Conservation (phyloP, 345 rosid species). For the thale cress (Arabidopsis thaliana) region TAIR10.1 NC_003070.9:1253501-1254000, state of each 20-base stretch:
- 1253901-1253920: constrained; percentile 70
- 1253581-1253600: constrained; percentile 64
- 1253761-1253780: constrained; percentile 68
- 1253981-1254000: constrained; percentile 68
- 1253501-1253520: constrained; percentile 83
- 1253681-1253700: constrained; percentile 54
- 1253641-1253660: constrained; percentile 70
- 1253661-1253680: constrained; percentile 75
- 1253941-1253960: constrained; percentile 58
- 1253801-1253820: constrained; percentile 87
- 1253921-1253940: constrained; percentile 53
- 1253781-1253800: constrained; percentile 77
- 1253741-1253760: constrained; percentile 66
- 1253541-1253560: constrained; percentile 62
- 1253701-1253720: constrained; percentile 60
- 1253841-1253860: constrained; percentile 68
- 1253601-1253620: constrained; percentile 56
- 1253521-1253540: constrained; percentile 56
- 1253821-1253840: constrained; percentile 91
- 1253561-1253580: constrained; percentile 78
- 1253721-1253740: constrained; percentile 68
- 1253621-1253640: constrained; percentile 60
- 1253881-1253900: constrained; percentile 87
- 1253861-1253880: constrained; percentile 85
- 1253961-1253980: constrained; percentile 67